A percentile compares a stretch with the other conserved stretches of the same genome.
phyloP scores from a whole-genome alignment of 345 rosid genomes.

The Triadica sebifera region DNA sequence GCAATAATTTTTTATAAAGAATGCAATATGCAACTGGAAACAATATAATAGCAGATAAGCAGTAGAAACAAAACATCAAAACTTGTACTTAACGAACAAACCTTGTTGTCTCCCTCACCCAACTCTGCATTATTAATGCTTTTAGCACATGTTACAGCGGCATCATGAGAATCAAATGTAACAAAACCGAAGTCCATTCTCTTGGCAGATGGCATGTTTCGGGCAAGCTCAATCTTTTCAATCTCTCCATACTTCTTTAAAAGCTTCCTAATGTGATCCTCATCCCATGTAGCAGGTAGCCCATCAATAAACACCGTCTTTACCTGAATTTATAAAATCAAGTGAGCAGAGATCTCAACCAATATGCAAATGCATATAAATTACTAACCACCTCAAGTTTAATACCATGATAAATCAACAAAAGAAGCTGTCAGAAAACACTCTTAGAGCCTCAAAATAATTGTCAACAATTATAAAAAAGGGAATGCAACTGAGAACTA shows the following conservation, averaged over 20 bases:
- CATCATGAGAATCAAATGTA: constrained; percentile 85
- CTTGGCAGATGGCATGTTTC: constrained; percentile 96
- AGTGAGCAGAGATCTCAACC: background rate
- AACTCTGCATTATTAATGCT: constrained; percentile 83
- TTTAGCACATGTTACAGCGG: constrained; percentile 91
- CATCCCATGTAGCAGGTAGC: constrained; percentile 88
- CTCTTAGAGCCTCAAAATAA: background rate
- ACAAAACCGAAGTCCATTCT: constrained; percentile 98
- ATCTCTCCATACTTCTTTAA: constrained; percentile 71
- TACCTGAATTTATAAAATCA: constrained; percentile 50
- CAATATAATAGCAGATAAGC: constrained; percentile 10
- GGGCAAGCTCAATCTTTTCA: constrained; percentile 93
- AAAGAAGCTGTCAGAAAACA: background rate
- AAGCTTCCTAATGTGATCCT: constrained; percentile 69
- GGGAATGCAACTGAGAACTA: too few relatives aligned
- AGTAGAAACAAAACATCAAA: constrained; percentile 1
- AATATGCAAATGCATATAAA: background rate
- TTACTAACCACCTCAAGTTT: background rate
- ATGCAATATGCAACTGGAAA: background rate
- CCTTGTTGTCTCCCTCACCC: constrained; percentile 84
- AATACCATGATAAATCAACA: background rate
- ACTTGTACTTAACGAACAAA: constrained; percentile 24
- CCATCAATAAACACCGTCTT: constrained; percentile 92
- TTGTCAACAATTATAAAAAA: background rate
- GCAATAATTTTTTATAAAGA: constrained; percentile 3